A percentile compares a stretch with the other conserved stretches of the same genome.
phyloP scores from a whole-genome alignment of 2,329 filamentous ascomycete genomes.

The Fusarium pseudograminearum region DNA sequence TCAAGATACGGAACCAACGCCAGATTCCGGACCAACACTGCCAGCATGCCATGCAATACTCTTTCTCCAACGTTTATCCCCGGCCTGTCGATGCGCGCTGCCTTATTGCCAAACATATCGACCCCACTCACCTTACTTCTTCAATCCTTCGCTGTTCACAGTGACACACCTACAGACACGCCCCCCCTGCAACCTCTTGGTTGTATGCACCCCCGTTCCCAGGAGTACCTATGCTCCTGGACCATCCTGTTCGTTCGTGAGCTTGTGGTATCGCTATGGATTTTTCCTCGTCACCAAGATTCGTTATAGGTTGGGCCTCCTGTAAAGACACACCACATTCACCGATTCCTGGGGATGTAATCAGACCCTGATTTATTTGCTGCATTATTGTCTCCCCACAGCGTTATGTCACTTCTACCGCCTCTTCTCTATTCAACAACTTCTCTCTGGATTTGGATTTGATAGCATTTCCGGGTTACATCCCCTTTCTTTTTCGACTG shows the following conservation, averaged over 20 bases:
- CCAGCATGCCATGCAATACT: conserved; percentile 25
- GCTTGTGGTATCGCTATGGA: conserved; percentile 36
- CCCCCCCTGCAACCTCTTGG: conserved; percentile 23
- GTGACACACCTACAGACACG: conserved; percentile 23
- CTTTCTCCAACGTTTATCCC: conserved; percentile 36
- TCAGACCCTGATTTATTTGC: conserved; percentile 45
- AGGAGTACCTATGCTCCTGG: conserved; percentile 11
- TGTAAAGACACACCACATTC: conserved; percentile 39
- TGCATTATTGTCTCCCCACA: conserved; percentile 41
- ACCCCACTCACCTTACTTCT: conserved; percentile 41
- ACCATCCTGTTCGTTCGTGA: conserved; percentile 35
- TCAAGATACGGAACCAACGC: conserved; percentile 31
- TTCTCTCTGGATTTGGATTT: conserved; percentile 20
- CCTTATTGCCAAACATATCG: conserved; percentile 47
- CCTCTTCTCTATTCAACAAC: conserved; percentile 42
- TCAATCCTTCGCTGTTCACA: conserved; percentile 21
- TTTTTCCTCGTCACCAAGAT: conserved; percentile 35
- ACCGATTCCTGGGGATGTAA: conserved; percentile 41
- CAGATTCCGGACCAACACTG: conserved; percentile 16
- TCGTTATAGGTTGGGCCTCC: conserved; percentile 44
- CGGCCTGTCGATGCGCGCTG: conserved; percentile 44
- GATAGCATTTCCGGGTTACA: conserved; percentile 39
- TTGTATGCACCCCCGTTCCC: conserved; percentile 28
- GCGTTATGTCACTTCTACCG: conserved; percentile 38
- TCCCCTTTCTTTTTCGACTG: conserved; percentile 48